Base-by-base conservation (phyloP, 1,284 basidiomycete species). In the Ganoderma lingzhi region DNA sequence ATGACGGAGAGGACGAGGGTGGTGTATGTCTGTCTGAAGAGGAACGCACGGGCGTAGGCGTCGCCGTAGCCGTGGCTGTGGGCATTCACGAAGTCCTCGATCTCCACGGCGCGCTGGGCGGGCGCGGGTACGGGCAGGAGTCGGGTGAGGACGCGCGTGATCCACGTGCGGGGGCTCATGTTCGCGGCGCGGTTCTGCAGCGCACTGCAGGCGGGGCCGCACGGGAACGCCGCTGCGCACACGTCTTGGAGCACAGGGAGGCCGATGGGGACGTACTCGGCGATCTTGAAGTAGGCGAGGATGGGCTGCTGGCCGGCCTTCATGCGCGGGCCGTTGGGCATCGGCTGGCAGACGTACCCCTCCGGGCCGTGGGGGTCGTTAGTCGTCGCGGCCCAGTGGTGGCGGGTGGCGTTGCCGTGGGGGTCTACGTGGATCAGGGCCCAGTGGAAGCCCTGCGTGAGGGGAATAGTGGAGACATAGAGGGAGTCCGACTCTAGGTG, bases 371-470 rank as follows among this genome's bases (percentile, higher is more conserved):
- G 42, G 19, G 72, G 66, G 65, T 74, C 66, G 19, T 55, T 44
- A 30, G 64, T 72, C 15, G 67, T 67, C 14, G 75, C 71, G n/a
- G 73, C 73, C 75, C 75, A 76, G 44, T 76, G 75, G 58, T 76
- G 75, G 58, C 73, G 72, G 55, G 73, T 76, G 28, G 66, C 69
- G 41, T 63, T 56, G n/a, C 75, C 75, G 61, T 65, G 28, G 10
- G 42, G 55, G 63, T 73, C 72, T 58, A 74, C 60, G 63, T 76
- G 72, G 45, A 76, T 66, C 19, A 76, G 64, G 28, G 71, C 70
- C 73, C 73, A 76, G 65, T 76, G 75, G 60, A 74, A 76, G 61
- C 70, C 66, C 28, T 63, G 56, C n/a, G 71, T 64, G 59, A 74
- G 69, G 2, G 75, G 73, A n/a, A 72, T 64, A 42, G 75, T 76